Evolutionary conservation across 1,139 yeast genomes (phyloP), one percentile per base, ranked within the genome.

Genomic region (Geotrichum bryndzae): DNA sequence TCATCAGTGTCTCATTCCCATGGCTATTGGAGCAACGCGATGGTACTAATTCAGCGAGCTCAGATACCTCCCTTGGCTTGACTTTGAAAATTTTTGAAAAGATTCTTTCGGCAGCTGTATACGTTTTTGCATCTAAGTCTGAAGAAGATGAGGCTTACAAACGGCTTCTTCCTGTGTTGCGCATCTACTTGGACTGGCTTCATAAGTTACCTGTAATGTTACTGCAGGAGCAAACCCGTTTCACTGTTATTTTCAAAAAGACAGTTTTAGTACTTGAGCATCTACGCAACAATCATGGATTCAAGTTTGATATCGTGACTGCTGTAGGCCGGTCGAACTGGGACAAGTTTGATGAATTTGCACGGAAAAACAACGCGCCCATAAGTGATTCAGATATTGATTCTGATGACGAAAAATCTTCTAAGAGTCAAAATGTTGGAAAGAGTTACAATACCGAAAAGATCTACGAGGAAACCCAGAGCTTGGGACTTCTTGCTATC

Each of bases 271-370:
- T 60, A 18, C 35, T 62, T 23, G 65, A 60, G 35, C 48, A 45
- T 50, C 35, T 60, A 41, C 58, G 63, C 7, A 53, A 54, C 46
- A 52, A 31, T 18, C 51, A 57, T 41, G 61, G 61, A 3, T 62
- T 62, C 56, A 41, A 58, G 38, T 62, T 62, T 56, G 65, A 62
- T 35, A 48, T 62, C 33, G 27, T 25, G 5, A 62, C 65, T 2
- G 63, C 65, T 7, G 65, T 62, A 11, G 63, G 63, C 2, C 27
- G 61, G 8, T 62, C 65, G 6, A 62, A 60, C 33, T 57, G 61
- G 59, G 61, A 58, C 52, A 53, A 56, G 18, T 60, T 60, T 45
- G 61, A 57, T 11, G 63, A 58, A 48, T 41, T 41, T 50, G 48
- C 58, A n/a, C 55, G 55, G 22, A 57, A 57, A 15, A 41, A 41